phyloP scores from a whole-genome alignment of 495 filamentous ascomycete genomes.

The Penicillium soppii region DNA sequence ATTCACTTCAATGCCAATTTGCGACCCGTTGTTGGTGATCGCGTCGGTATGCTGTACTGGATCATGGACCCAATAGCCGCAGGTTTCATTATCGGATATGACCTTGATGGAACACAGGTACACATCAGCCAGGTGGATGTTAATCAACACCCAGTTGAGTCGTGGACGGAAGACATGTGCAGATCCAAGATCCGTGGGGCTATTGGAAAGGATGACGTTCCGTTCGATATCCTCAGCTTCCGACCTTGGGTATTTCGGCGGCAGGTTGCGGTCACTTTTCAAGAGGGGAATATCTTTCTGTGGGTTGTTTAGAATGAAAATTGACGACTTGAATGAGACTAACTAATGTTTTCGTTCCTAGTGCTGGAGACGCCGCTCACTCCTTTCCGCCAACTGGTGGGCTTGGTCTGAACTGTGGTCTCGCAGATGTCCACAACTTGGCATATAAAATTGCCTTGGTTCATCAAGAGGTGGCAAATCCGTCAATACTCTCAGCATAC shows the following conservation, averaged over 20 bases:
- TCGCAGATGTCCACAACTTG: conserved; percentile 35
- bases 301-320: conserved; percentile 13
- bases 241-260: conserved; percentile 41
- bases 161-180: conserved; percentile 34
- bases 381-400: conserved; percentile 36
- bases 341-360: conserved; percentile 7
- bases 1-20: conserved; percentile 45
- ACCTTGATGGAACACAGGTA: conserved; percentile 38
- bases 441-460: conserved; percentile 35
- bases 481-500: conserved; percentile 15
- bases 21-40: conserved; percentile 28
- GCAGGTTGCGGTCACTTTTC: conserved; percentile 36
- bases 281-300: conserved; percentile 34
- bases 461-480: conserved; percentile 12
- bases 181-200: conserved; percentile 32
- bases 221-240: conserved; percentile 38
- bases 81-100: conserved; percentile 43
- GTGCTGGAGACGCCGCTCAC: conserved; percentile 54
- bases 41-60: conserved; percentile 47
- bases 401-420: conserved; percentile 33
- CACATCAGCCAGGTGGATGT: conserved; percentile 43
- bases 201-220: conserved; percentile 27
- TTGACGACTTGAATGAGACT: not conserved
- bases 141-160: conserved; percentile 31
- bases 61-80: conserved; percentile 40